Evolutionary conservation across 305 asterid genomes (phyloP).

Genomic region (Fraxinus velutina): DNA sequence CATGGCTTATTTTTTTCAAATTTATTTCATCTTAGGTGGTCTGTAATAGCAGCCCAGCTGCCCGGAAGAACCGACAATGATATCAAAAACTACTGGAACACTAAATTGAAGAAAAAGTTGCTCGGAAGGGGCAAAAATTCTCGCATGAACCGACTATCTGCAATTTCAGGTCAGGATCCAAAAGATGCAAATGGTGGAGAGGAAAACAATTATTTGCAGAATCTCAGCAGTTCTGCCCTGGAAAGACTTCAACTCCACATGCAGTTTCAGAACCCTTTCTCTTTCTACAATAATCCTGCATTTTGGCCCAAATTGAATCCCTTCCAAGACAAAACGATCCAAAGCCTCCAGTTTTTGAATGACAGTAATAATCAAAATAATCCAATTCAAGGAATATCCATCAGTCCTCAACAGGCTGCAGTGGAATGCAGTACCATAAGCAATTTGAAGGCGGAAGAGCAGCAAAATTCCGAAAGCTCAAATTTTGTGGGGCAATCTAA

Average conservation of each 20-base stretch:
- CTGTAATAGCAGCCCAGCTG: slow-evolving; percentile 69
- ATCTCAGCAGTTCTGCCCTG: slow-evolving; percentile 62
- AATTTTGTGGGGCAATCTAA: background rate
- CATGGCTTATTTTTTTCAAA: background rate
- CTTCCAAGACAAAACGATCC: slow-evolving; percentile 49
- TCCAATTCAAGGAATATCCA: slow-evolving; percentile 20
- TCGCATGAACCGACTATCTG: slow-evolving; percentile 26
- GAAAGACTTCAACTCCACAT: slow-evolving; percentile 83
- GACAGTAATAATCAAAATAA: slow-evolving; percentile 21
- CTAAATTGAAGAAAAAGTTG: slow-evolving; percentile 63
- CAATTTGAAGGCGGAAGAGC: slow-evolving; percentile 11
- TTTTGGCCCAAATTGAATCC: slow-evolving; percentile 55
- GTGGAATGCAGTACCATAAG: slow-evolving; percentile 20
- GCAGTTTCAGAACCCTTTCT: slow-evolving; percentile 63
- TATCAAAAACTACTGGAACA: slow-evolving; percentile 85
- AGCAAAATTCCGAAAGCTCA: background rate
- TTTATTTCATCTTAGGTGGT: slow-evolving; percentile 53
- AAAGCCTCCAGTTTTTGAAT: slow-evolving; percentile 33
- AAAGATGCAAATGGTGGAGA: slow-evolving; percentile 25
- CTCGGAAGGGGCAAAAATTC: slow-evolving; percentile 63
- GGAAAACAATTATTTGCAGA: slow-evolving; percentile 35
- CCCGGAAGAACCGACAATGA: slow-evolving; percentile 86
- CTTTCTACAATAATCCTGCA: slow-evolving; percentile 46
- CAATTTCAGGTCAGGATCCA: slow-evolving; percentile 24
- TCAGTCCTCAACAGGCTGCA: slow-evolving; percentile 11